phyloP scores from a whole-genome alignment of 345 rosid species.

The Citrus hindsii region DNA sequence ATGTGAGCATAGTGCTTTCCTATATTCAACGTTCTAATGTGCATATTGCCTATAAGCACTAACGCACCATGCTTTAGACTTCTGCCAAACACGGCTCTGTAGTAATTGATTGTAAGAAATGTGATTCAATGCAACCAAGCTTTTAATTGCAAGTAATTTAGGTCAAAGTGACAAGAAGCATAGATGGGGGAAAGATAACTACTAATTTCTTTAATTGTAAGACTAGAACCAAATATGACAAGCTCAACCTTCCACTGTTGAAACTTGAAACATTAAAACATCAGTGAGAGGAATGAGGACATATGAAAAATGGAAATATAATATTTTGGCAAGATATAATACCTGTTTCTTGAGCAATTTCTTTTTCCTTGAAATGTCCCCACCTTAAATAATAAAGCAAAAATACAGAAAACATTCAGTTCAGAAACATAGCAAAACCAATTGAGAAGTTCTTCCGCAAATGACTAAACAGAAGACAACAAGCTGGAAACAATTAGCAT shows the following conservation, averaged over 20 bases:
- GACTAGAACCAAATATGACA: not conserved
- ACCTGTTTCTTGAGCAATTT: conserved; percentile 98
- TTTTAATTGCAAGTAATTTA: not conserved
- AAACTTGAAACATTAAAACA: no score
- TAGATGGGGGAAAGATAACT: not conserved
- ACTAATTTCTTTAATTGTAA: not conserved
- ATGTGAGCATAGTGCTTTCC: not conserved
- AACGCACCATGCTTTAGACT: not conserved
- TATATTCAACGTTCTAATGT: not conserved
- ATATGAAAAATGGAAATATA: not conserved
- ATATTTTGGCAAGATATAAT: not conserved
- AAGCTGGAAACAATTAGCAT: not conserved
- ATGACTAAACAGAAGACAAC: not conserved
- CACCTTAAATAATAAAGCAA: conserved; percentile 48
- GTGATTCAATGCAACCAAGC: not conserved
- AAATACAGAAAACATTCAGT: conserved; percentile 4
- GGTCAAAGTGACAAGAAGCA: not conserved
- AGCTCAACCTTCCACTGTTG: not conserved
- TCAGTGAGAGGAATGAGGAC: no score
- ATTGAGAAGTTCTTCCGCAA: not conserved
- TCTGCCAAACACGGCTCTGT: not conserved
- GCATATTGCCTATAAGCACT: not conserved
- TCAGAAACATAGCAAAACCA: not conserved
- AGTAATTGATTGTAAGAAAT: not conserved
- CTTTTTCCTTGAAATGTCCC: conserved; percentile 93